Evolutionary conservation across 306 rosid genomes (phyloP), one percentile per base, ranked within the genome.

Genomic region (Vigna angularis): DNA sequence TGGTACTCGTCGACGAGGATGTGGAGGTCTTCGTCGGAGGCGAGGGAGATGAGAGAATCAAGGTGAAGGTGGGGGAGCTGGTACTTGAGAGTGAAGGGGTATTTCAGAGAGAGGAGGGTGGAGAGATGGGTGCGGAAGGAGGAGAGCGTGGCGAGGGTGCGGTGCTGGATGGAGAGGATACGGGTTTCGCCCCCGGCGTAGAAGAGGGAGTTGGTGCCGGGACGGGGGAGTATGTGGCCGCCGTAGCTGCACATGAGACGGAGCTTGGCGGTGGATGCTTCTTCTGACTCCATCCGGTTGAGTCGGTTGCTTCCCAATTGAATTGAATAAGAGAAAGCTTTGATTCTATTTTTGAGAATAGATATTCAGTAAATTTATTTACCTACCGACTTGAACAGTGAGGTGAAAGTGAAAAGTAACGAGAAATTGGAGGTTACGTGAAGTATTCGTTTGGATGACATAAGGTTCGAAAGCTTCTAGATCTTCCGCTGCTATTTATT

Each of bases 221-320:
- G 90, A 10, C 87, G 88, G 3, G 79, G 85, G 66, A 83, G 79
- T 66, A 90, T 75, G 16, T 82, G 86, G 3, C 93, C 91, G 69
- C 94, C 86, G 49, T 90, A 82, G 83, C 91, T 90, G 83, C 91
- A 90, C 94, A 90, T 84, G 12, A 90, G 70, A 1, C 94, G 94
- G 63, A 90, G 79, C 77, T 45, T 45, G 11, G 45, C 45, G 45
- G 45, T 40, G 45, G 45, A 7, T 26, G 28, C 28, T 40, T 7
- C 11, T 40, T 9, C 11, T 1, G 45, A 40, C 2, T 40, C 45
- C 45, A 40, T 40, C 9, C 3, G 45, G 45, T 40, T 40, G 45
- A 9, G 45, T 40, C 45, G 45, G 45, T 40, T 36, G 28, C 28
- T 26, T 26, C 28, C 28, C 28, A 26, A 26, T 26, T 26, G 28